Evolutionary conservation across 352 stramenopile genomes (phyloP).

Genomic region (Phytophthora megakarya): DNA sequence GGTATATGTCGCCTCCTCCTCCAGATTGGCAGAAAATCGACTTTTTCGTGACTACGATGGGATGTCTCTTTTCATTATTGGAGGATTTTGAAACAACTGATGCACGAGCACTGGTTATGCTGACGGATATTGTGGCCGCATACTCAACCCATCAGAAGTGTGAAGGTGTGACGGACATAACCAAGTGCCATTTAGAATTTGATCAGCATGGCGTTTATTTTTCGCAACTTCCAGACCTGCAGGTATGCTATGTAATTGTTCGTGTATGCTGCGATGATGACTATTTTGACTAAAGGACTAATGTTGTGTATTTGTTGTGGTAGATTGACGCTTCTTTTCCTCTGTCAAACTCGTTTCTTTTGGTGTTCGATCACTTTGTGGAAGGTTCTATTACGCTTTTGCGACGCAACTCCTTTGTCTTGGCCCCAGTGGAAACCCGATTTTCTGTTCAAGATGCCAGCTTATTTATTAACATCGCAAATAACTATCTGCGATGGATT

Average conservation of each 20-base stretch:
- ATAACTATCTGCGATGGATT: slow-evolving; percentile 83
- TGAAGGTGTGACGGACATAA: slow-evolving; percentile 60
- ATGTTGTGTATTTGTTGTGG: slow-evolving; percentile 6
- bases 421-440: slow-evolving; percentile 81
- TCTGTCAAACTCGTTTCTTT: slow-evolving; percentile 78
- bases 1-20: slow-evolving; percentile 63
- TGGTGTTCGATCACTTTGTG: slow-evolving; percentile 85
- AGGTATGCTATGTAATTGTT: slow-evolving; percentile 41
- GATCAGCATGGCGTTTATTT: slow-evolving; percentile 86
- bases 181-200: slow-evolving; percentile 82
- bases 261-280: not conserved
- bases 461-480: slow-evolving; percentile 83
- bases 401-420: slow-evolving; percentile 77
- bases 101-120: slow-evolving; percentile 73
- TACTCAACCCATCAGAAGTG: slow-evolving; percentile 73
- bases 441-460: slow-evolving; percentile 88
- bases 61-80: slow-evolving; percentile 82
- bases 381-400: slow-evolving; percentile 56
- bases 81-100: slow-evolving; percentile 78
- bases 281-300: not conserved
- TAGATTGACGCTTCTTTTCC: slow-evolving; percentile 87
- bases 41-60: slow-evolving; percentile 63
- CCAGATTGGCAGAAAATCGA: slow-evolving; percentile 86
- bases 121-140: slow-evolving; percentile 67
- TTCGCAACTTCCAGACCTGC: slow-evolving; percentile 81